Percentiles rank a stretch among this genome's conserved stretches.
phyloP scores from a whole-genome alignment of 495 filamentous ascomycete genomes.

The Corynascus novoguineensis region DNA sequence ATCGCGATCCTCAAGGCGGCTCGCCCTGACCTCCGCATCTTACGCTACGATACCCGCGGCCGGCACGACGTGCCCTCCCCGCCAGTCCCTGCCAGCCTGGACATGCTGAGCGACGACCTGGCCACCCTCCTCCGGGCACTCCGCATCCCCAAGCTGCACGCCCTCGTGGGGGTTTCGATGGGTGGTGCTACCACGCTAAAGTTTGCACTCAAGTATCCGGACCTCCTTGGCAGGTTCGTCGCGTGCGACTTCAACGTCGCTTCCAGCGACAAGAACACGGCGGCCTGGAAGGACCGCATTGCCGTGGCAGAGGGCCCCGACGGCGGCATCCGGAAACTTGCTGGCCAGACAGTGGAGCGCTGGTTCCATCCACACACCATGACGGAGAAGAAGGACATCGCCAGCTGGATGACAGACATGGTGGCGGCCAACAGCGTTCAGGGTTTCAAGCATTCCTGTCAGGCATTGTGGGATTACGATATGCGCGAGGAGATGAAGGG shows the following conservation, averaged over 20 bases:
- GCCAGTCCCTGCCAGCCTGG: constrained; percentile 45
- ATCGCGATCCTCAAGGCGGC: constrained; percentile 51
- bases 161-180: constrained; percentile 67
- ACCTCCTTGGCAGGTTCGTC: constrained; percentile 54
- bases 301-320: constrained; percentile 57
- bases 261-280: constrained; percentile 60
- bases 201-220: constrained; percentile 60
- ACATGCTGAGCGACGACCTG: constrained; percentile 62
- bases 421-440: constrained; percentile 59
- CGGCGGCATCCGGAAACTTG: constrained; percentile 52
- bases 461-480: constrained; percentile 73
- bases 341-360: constrained; percentile 59
- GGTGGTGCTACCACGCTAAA: constrained; percentile 71
- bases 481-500: constrained; percentile 56
- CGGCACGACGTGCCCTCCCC: constrained; percentile 47
- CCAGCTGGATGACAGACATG: constrained; percentile 47
- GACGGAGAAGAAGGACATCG: constrained; percentile 47
- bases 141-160: constrained; percentile 54
- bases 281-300: constrained; percentile 72
- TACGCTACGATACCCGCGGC: constrained; percentile 67
- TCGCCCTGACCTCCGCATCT: constrained; percentile 60
- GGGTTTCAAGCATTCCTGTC: constrained; percentile 63
- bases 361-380: constrained; percentile 65
- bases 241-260: constrained; percentile 73
- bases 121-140: constrained; percentile 52